Evolutionary conservation across 2,329 filamentous ascomycete species (phyloP), one percentile per base, ranked within the genome.

Genomic region (Pyricularia grisea): DNA sequence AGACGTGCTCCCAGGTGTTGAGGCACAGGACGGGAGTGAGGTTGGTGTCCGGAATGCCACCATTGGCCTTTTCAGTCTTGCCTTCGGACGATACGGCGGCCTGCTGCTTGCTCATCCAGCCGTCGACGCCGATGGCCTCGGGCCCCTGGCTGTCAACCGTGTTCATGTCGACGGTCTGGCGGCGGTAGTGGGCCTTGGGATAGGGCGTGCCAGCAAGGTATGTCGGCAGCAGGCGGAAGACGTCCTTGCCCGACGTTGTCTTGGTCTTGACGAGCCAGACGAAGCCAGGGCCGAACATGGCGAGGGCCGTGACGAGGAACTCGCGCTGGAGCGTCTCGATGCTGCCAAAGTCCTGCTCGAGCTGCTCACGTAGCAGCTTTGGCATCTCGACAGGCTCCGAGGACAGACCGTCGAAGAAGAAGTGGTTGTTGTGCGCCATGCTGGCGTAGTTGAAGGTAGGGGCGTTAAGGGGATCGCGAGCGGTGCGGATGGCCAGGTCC

Each of bases 271-370:
- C 92, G 71, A 99, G 89, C 95, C 95, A 99, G 77, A 98, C 91
- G 81, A 96, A 98, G 72, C 95, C 95, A 0, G 94, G 94, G 68
- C 94, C 95, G 82, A 99, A 98, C 93, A 98, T 97, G 81, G 89
- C 87, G 73, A 88, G 85, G 70, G 94, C 94, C 60, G 91, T 96
- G 72, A 89, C 83, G 76, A 95, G 80, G 79, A 99, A 89, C 77
- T 95, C 92, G 74, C 85, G 84, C 77, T 89, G 89, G 70, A 99
- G 88, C 33, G 91, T 94, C 72, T 96, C 91, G 74, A 96, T 83
- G 74, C 90, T 93, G 76, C 91, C 90, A 82, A 97, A 98, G 75
- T 88, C 88, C 31, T 82, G 81, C 74, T 87, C 83, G 74, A 98
- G 87, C 69, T 86, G 83, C 70, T 76, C 73, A 74, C 83, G 79